A percentile compares a stretch with the other conserved stretches of the same genome.
Evolutionary conservation across 345 rosid genomes (phyloP).

Genomic region (Salix arbutifolia): DNA sequence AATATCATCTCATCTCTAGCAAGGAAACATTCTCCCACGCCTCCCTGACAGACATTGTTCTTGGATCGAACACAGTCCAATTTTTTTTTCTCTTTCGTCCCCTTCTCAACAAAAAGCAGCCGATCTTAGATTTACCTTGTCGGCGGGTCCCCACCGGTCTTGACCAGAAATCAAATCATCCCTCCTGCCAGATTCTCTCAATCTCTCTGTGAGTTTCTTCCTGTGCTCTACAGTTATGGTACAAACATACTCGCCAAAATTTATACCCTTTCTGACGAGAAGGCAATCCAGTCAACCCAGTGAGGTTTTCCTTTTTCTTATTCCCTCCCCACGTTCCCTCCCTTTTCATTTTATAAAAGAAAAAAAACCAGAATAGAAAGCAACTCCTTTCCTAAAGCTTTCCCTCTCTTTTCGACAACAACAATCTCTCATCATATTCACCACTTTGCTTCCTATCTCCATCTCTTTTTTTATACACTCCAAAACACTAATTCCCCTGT

Average conservation of each 20-base stretch:
- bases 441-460: constrained; percentile 19
- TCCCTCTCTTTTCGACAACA: constrained; percentile 26
- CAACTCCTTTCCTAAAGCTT: constrained; percentile 39
- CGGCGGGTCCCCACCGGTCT: constrained; percentile 27
- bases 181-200: background rate
- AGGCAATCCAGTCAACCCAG: background rate
- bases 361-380: constrained; percentile 14
- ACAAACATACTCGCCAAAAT: background rate
- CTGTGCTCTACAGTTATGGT: background rate
- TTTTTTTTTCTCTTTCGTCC: background rate
- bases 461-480: constrained; percentile 4
- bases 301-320: constrained; percentile 24
- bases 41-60: constrained; percentile 28
- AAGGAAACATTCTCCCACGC: constrained; percentile 39
- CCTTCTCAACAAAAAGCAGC: constrained; percentile 7
- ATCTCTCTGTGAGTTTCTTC: background rate
- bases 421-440: constrained; percentile 44
- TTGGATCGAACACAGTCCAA: constrained; percentile 34
- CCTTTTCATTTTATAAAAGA: background rate
- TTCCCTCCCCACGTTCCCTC: constrained; percentile 44
- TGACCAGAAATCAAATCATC: constrained; percentile 39
- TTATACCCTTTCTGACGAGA: background rate
- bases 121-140: constrained; percentile 26
- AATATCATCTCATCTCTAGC: background rate
- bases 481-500: background rate